Evolutionary conservation across 208 protist genomes (phyloP), one percentile per base, ranked within the genome.

Genomic region (Crithidia mellificae): DNA sequence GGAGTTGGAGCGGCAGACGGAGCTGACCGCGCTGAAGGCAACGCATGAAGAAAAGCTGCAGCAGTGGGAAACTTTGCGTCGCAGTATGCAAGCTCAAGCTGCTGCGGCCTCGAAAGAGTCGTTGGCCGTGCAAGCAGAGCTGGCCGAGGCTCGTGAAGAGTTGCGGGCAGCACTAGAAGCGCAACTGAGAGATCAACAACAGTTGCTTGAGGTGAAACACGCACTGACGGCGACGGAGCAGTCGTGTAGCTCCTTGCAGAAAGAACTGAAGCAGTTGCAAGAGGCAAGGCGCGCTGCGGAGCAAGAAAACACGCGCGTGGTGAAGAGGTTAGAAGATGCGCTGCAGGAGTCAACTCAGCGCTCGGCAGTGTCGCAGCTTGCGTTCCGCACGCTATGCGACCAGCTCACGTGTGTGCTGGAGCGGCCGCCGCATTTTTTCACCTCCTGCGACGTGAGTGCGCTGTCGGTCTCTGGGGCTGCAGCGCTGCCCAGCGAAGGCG

Each of bases 261-360:
- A 22, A 14, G 55, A 63, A 38, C 1, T 38, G 24, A n/a, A 41
- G 8, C 24, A 30, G 2, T 9, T 25, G 6, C 6, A n/a, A 22
- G 14, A 67, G 58, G 15, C 27, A 1, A 22, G 43, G 24, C 39
- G 43, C 15, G 44, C 24, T n/a, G 50, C 41, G 4, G 6, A 27
- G 11, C 2, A 15, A 25, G 30, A 70, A 38, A 38, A 38, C 7
- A 46, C 11, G 20, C 36, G 29, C 19, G 61, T 2, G 22, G 17
- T 12, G 0, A 25, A 55, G 39, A 9, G 41, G n/a, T 9, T 75
- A 5, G 27, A n/a, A 12, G 55, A 51, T 50, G 62, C 56, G 27
- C 15, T 74, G 56, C 22, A 12, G 38, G 41, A 7, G 5, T 36
- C 69, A 11, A 64, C 63, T 57, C 70, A 77, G 43, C 49, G 70